A percentile compares a stretch with the other conserved stretches of the same genome.
These are phyloP conservation scores for Colletotrichum melonis DNA, from an alignment of 2,329 filamentous ascomycete genomes.

Conservation along the genomic window DNA sequence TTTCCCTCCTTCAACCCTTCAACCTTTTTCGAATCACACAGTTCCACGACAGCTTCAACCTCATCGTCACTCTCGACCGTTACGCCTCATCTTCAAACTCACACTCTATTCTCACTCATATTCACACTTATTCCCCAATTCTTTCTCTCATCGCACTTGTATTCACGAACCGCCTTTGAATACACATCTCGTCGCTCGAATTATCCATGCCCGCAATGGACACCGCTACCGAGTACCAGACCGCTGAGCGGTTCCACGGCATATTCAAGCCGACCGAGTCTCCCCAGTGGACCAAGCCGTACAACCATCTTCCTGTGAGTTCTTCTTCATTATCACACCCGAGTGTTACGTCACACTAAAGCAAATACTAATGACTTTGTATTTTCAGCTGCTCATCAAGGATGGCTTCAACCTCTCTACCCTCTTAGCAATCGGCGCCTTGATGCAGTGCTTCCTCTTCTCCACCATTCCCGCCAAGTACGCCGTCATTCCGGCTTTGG, in stretches of 20 bases:
- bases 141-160: background rate
- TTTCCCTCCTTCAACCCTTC: background rate
- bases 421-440: conserved; percentile 47
- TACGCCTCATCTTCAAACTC: background rate
- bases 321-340: background rate
- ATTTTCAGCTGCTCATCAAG: conserved; percentile 40
- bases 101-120: background rate
- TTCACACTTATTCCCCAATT: no score
- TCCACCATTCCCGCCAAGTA: conserved; percentile 47
- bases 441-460: conserved; percentile 48
- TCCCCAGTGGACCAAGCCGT: background rate
- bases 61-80: background rate
- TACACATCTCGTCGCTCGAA: background rate
- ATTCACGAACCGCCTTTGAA: background rate
- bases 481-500: conserved; percentile 46
- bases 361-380: background rate
- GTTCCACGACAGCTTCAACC: background rate
- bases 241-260: background rate
- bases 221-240: background rate
- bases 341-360: background rate
- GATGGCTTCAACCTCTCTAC: conserved; percentile 48
- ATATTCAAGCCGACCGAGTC: conserved; percentile 13
- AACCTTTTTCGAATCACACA: background rate
- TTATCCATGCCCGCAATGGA: background rate
- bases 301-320: background rate